Evolutionary conservation across 345 rosid genomes (phyloP), one percentile per base, ranked within the genome.

Genomic region (Eucalyptus lansdowneana): DNA sequence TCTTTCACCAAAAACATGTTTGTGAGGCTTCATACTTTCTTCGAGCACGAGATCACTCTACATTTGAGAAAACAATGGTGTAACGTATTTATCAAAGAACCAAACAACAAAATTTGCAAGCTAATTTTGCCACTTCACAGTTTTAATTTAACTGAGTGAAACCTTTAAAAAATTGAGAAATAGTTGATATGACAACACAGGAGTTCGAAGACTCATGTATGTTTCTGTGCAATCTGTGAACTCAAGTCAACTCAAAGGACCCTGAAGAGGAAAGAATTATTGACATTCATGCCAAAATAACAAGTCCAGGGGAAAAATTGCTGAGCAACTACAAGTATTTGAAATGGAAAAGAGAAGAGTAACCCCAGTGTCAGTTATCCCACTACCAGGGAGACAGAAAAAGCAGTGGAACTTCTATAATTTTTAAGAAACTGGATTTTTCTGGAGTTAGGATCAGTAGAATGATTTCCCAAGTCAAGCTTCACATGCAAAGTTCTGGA

Each of bases 1-100:
- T 60, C 87, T 89, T 92, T 88, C 92, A 88, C 88, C 92, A 87
- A 88, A 88, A 50, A 88, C 21, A 87, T 60, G 89, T 65, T 44
- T 87, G 11, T 89, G 89, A 27, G 94, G 90, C 13, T 58, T 87
- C 87, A 76, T 53, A 37, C 89, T 89, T 88, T 92, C 90, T 91
- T 90, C 92, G 44, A 50, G 88, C 80, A 89, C 53, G 81, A 88
- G 83, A 87, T 90, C 86, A 67, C 90, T 92, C 94, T 91, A 91
- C n/a, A 62, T 88, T 80, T 62, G 89, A 37, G 49, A 51, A 86
- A 88, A 88, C 14, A 40, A 76, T 76, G 83, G 83, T 76, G 47
- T 76, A 76, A 76, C 4, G 27, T 72, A 37, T 42, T 72, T 72
- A 72, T 72, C 81, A 37, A 37, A 37, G 81, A 72, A 72, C 45